Evolutionary conservation across 108 stramenopile species (phyloP).

Genomic region (Cylindrotheca fusiformis): DNA sequence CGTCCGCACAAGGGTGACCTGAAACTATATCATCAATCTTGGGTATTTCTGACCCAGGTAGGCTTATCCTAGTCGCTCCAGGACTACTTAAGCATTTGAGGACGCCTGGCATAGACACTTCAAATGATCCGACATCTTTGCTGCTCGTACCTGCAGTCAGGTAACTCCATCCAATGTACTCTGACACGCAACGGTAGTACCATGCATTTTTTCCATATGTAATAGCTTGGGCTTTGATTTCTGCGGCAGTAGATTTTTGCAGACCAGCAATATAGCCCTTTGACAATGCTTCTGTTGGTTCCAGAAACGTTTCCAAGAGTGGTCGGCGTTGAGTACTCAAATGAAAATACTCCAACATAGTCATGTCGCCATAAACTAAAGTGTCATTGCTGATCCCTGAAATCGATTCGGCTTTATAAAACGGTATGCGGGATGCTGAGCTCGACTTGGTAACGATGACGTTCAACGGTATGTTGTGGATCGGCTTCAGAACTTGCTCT

Average conservation of each 20-base stretch:
- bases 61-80: background rate
- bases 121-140: background rate
- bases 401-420: background rate
- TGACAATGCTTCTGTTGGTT: background rate
- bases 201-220: background rate
- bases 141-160: background rate
- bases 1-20: background rate
- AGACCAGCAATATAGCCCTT: background rate
- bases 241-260: background rate
- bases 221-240: background rate
- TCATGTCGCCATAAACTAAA: background rate
- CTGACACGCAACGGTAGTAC: background rate
- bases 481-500: background rate
- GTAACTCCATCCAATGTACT: background rate
- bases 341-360: background rate
- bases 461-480: background rate
- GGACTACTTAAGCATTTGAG: background rate
- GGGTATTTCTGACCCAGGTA: background rate
- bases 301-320: background rate
- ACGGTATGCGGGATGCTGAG: background rate
- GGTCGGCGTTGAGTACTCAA: background rate
- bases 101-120: background rate
- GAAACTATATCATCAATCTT: background rate
- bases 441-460: background rate
- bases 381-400: background rate